Percentiles rank a stretch among this genome's conserved stretches.
These are phyloP conservation scores for Irpex lacteus DNA, from an alignment of 1,284 basidiomycete genomes.

Conservation along the genomic window DNA sequence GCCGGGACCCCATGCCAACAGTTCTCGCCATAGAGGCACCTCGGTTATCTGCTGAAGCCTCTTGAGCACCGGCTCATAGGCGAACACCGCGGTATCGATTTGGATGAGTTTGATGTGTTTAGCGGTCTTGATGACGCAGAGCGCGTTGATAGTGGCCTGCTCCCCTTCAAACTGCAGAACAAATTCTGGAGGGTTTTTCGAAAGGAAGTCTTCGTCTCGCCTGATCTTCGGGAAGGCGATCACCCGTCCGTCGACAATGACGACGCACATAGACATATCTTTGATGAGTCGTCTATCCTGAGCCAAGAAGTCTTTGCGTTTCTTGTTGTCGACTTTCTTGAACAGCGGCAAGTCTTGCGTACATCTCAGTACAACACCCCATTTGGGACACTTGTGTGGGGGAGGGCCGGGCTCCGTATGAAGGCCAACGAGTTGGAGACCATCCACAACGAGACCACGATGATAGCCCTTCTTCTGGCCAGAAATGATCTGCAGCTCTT, in stretches of 20 bases:
- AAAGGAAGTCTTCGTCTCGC: conserved; percentile 51
- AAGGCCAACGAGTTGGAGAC: conserved; percentile 36
- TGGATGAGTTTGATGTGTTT: conserved; percentile 45
- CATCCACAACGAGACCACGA: conserved; percentile 41
- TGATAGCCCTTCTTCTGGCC: conserved; percentile 45
- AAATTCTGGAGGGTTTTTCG: conserved; percentile 44
- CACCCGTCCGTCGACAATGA: conserved; percentile 46
- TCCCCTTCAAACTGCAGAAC: conserved; percentile 50
- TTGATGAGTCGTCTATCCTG: conserved; percentile 44
- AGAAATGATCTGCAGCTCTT: conserved; percentile 48
- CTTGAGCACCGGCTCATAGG: conserved; percentile 57
- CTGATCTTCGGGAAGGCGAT: conserved; percentile 51
- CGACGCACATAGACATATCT: conserved; percentile 50
- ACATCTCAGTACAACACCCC: conserved; percentile 46
- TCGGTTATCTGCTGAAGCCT: conserved; percentile 43
- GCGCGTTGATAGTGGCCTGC: conserved; percentile 33
- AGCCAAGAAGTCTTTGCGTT: conserved; percentile 30
- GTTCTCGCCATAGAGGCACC: conserved; percentile 45
- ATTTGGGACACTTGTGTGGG: conserved; percentile 34
- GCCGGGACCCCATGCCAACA: conserved; percentile 50
- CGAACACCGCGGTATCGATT: conserved; percentile 57
- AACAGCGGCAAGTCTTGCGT: conserved; percentile 41
- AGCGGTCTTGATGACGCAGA: conserved; percentile 37
- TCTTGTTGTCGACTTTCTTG: conserved; percentile 26
- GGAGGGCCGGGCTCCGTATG: conserved; percentile 30